A percentile compares a stretch with the other conserved stretches of the same genome.
phyloP scores from a whole-genome alignment of 176 grass and related monocot genomes.

The Oryza brachyantha region DNA sequence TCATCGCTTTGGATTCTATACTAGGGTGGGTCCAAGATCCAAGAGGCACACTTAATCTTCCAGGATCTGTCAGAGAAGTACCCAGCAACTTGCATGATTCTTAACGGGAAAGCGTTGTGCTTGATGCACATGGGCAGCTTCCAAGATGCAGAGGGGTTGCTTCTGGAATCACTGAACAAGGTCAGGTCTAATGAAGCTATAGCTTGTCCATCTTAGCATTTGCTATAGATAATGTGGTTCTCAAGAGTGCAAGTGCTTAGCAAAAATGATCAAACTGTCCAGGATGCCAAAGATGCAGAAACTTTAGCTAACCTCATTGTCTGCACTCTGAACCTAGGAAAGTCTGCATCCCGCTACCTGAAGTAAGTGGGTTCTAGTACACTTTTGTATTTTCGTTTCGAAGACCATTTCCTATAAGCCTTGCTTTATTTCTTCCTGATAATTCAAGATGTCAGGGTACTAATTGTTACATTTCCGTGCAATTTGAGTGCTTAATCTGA shows the following conservation, averaged over 20 bases:
- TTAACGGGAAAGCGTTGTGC: slow-evolving; percentile 79
- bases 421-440: not conserved
- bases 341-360: slow-evolving; percentile 63
- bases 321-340: slow-evolving; percentile 78
- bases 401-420: not conserved
- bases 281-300: slow-evolving; percentile 81
- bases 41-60: slow-evolving; percentile 74
- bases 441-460: not conserved
- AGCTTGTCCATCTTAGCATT: not conserved
- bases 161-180: slow-evolving; percentile 85
- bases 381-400: not conserved
- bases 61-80: slow-evolving; percentile 82
- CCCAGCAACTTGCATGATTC: slow-evolving; percentile 62
- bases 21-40: slow-evolving; percentile 80
- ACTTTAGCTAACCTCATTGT: slow-evolving; percentile 67
- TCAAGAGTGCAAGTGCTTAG: not conserved
- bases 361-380: slow-evolving; percentile 47
- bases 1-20: not conserved
- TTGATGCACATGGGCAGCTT: slow-evolving; percentile 75
- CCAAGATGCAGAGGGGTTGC: slow-evolving; percentile 63
- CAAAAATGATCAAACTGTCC: not conserved
- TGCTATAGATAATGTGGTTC: not conserved
- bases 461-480: not conserved
- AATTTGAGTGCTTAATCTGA: not conserved
- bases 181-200: slow-evolving; percentile 23